Base-by-base conservation (phyloP, 2,329 filamentous ascomycete species). In the Grosmannia serpens region DNA sequence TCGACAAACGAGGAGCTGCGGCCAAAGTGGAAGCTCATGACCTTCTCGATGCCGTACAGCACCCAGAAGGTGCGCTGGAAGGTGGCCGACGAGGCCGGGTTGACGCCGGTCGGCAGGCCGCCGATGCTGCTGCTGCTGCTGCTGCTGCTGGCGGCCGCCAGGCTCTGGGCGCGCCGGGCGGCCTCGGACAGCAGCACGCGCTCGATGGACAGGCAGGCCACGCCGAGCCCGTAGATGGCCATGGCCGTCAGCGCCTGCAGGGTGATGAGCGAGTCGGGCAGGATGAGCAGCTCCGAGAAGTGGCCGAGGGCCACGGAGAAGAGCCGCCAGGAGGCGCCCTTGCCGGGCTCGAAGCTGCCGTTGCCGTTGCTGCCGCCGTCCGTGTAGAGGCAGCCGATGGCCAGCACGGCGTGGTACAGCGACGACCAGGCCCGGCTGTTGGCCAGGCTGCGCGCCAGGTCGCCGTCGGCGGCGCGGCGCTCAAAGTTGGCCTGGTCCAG, bases 361-460 rank as follows among this genome's bases (percentile, higher is more conserved):
- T 69, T 68, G 27, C 66, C 66, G 17, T 29, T 41, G 3, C 38
- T 41, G 3, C 47, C 44, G 27, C 41, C 26, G 22, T 46, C 50
- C 2, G 27, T 10, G 29, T 71, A 69, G 56, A 70, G 70, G 29
- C 67, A 71, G 7, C 73, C 73, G 2, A 75, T 59, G 3, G 73
- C 73, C 4, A 75, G 63, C 5, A 70, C 64, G 2, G 68, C 53
- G 57, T 74, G 65, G 61, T 75, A 77, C 4, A 76, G 60, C 9
- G 71, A 70, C 0, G 67, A 70, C 64, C 70, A 74, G 0, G 69
- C 64, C 44, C 68, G 66, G 58, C 66, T 70, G 0, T 58, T 63
- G 9, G 63, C 55, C 1, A 73, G 62, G 4, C 63, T 53, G 6
- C 64, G 58, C 6, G 61, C 59, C 4, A 72, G 65, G 17, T 70